Percentiles rank a stretch among this genome's conserved stretches.
Evolutionary conservation across 306 rosid genomes (phyloP).

Genomic region (Nissolia schottii): DNA sequence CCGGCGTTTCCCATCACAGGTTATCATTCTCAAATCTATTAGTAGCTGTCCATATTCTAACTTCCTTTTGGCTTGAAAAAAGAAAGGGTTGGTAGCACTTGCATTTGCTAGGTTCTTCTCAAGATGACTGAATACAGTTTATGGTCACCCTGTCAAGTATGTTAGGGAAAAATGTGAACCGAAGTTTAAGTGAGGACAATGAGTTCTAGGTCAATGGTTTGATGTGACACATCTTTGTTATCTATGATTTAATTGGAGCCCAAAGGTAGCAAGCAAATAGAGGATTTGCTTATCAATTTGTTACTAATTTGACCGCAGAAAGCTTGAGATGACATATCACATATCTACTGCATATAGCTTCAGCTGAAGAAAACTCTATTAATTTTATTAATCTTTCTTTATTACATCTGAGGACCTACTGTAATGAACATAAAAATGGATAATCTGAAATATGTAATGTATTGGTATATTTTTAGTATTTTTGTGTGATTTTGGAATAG

Average conservation of each 20-base stretch:
- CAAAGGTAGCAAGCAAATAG: neutral
- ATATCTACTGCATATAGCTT: neutral
- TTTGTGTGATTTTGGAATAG: no score
- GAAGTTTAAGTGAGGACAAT: conserved; percentile 14
- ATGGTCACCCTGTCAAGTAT: neutral
- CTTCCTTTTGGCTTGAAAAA: neutral
- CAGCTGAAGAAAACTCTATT: neutral
- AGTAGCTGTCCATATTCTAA: conserved; percentile 7
- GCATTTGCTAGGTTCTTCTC: conserved; percentile 1
- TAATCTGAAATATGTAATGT: no score
- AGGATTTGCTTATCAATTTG: neutral
- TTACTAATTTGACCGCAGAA: neutral
- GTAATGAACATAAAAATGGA: no score
- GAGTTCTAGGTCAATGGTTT: neutral
- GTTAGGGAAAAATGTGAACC: neutral
- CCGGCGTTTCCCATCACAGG: conserved; percentile 88
- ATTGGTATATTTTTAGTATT: no score
- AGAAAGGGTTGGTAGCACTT: neutral
- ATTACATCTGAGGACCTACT: no score
- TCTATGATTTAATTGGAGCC: conserved; percentile 7
- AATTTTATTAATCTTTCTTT: no score
- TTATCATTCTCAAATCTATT: conserved; percentile 24
- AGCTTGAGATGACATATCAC: neutral
- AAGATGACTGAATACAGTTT: neutral
- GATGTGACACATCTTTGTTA: neutral